Evolutionary conservation across 768 basidiomycete species (phyloP).

Genomic region (Sistotremastrum suecicum): DNA sequence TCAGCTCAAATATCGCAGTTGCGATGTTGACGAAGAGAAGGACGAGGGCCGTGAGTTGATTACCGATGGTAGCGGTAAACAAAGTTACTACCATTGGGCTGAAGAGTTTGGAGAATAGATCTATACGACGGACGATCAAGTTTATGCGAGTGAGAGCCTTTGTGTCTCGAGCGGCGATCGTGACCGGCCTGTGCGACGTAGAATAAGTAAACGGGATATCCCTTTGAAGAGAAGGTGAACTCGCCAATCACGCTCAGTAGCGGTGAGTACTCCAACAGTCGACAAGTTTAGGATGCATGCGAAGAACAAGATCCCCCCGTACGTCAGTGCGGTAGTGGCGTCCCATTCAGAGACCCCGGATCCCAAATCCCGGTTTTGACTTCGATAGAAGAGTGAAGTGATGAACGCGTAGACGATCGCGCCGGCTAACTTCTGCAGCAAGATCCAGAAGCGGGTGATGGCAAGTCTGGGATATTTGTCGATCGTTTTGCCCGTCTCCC

Average conservation of each 20-base stretch:
- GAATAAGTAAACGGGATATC: constrained; percentile 20
- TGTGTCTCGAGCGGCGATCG: constrained; percentile 3
- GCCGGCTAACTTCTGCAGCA: constrained; percentile 25
- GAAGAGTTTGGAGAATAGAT: constrained; percentile 34
- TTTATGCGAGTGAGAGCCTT: constrained; percentile 6
- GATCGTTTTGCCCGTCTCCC: constrained; percentile 27
- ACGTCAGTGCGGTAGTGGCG: constrained; percentile 16
- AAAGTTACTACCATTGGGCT: constrained; percentile 37
- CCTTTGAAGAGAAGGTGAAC: constrained; percentile 26
- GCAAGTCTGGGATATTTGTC: constrained; percentile 23
- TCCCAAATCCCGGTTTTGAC: constrained; percentile 2
- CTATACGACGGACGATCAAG: constrained; percentile 15
- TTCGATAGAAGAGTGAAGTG: constrained; percentile 15
- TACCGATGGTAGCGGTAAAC: constrained; percentile 22
- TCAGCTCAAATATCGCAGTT: constrained; percentile 26
- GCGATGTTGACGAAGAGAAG: constrained; percentile 21
- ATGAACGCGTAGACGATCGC: constrained; percentile 20
- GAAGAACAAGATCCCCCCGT: constrained; percentile 19
- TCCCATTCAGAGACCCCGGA: constrained; percentile 4
- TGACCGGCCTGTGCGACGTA: constrained; percentile 28
- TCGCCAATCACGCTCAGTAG: constrained; percentile 36
- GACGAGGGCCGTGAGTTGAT: constrained; percentile 20
- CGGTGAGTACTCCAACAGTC: constrained; percentile 27
- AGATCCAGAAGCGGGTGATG: constrained; percentile 25
- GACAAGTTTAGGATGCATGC: constrained; percentile 26